Conservation (phyloP, 306 rosid species). For the Cercis canadensis region DNA sequence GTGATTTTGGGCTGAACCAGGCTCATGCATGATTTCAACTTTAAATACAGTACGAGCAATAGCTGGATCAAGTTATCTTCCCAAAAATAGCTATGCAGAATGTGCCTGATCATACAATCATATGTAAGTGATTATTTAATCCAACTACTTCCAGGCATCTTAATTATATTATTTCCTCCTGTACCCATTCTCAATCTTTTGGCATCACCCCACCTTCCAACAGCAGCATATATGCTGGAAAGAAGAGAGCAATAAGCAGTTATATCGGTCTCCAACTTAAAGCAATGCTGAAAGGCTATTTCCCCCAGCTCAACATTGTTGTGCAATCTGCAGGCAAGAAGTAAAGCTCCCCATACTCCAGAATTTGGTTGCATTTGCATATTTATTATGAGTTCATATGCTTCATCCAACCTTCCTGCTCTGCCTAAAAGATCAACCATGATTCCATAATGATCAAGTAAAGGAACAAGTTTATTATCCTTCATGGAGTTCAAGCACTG, state of each 20-base stretch:
- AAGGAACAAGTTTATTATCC: slow-evolving; percentile 56
- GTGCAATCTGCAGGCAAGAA: slow-evolving; percentile 68
- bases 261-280: slow-evolving; percentile 58
- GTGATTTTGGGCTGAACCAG: neutral
- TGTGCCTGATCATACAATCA: slow-evolving; percentile 22
- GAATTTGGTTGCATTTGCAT: slow-evolving; percentile 69
- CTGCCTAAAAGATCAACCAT: slow-evolving; percentile 79
- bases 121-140: slow-evolving; percentile 27
- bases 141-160: slow-evolving; percentile 76
- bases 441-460: slow-evolving; percentile 66
- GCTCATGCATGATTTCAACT: neutral
- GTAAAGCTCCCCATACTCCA: slow-evolving; percentile 78
- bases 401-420: slow-evolving; percentile 67
- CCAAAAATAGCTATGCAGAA: neutral
- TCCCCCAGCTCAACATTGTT: slow-evolving; percentile 64
- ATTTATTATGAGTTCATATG: slow-evolving; percentile 57
- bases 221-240: slow-evolving; percentile 59
- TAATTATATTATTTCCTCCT: slow-evolving; percentile 46
- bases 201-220: slow-evolving; percentile 66
- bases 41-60: slow-evolving; percentile 9
- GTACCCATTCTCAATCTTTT: slow-evolving; percentile 46
- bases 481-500: slow-evolving; percentile 63
- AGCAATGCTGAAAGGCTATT: slow-evolving; percentile 66
- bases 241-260: slow-evolving; percentile 65
- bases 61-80: slow-evolving; percentile 3